Conservation (phyloP, 169 alveolate genomes). For the Ichthyophthirius multifiliis region DNA sequence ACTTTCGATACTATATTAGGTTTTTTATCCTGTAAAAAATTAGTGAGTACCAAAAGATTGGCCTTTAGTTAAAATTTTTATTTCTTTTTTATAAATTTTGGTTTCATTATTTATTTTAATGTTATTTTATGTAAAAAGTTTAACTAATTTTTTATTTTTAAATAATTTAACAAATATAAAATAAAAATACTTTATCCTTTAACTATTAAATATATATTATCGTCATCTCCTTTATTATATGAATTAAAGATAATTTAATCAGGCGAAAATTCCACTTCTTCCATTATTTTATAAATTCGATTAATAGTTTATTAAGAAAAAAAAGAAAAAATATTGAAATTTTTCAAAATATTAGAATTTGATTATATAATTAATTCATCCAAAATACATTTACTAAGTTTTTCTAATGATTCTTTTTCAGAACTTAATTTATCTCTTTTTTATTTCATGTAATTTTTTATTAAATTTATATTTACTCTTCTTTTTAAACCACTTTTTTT, state of each 20-base stretch:
- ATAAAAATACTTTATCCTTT: too few species aligned
- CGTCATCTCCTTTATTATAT: neutral
- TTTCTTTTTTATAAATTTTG: too few species aligned
- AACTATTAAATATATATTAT: neutral
- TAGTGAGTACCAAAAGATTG: too few species aligned
- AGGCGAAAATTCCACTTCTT: neutral
- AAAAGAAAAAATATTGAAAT: neutral
- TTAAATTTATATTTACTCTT: neutral
- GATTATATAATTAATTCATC: neutral
- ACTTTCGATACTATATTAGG: neutral
- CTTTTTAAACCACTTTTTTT: slow-evolving; percentile 3
- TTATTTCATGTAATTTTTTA: neutral
- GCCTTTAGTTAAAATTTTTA: too few species aligned
- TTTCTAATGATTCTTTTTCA: neutral
- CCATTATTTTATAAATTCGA: neutral
- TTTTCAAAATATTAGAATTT: neutral
- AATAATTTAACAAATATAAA: too few species aligned
- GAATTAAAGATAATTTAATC: neutral
- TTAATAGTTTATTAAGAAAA: neutral
- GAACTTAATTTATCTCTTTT: neutral
- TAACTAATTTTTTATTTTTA: too few species aligned
- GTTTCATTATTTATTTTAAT: too few species aligned
- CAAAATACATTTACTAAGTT: neutral
- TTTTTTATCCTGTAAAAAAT: too few species aligned
- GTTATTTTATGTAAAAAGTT: too few species aligned